Evolutionary conservation across 73 alveolate species (phyloP).

Genomic region (Durusdinium trenchii): DNA sequence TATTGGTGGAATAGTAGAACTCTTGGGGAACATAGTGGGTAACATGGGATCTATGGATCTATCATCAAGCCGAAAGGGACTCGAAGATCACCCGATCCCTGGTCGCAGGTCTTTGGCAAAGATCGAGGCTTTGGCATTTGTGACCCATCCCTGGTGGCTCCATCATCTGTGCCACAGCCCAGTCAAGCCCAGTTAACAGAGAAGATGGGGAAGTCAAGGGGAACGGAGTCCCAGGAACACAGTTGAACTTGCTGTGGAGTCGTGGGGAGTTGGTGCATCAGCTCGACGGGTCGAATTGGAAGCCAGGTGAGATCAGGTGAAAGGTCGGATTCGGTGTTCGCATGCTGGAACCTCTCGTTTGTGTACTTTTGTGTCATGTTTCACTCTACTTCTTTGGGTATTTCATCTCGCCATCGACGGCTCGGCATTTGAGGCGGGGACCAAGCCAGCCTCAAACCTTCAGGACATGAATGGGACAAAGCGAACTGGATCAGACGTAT

Average conservation of each 20-base stretch:
- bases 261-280: no score
- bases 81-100: neutral
- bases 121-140: constrained; percentile 86
- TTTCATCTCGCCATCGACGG: no score
- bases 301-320: neutral
- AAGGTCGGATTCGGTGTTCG: no score
- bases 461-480: no score
- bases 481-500: no score
- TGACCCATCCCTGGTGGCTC: constrained; percentile 72
- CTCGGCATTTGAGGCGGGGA: constrained; percentile 76
- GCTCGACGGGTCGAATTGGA: neutral
- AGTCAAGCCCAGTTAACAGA: neutral
- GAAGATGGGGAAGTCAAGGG: neutral
- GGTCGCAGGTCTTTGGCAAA: constrained; percentile 87
- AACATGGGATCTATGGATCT: neutral
- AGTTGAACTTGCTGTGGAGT: neutral
- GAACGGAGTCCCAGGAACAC: neutral
- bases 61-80: no score
- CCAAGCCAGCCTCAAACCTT: constrained; percentile 94
- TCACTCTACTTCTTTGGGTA: no score
- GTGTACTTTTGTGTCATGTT: no score
- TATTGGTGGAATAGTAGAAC: no score
- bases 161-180: constrained; percentile 43
- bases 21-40: neutral
- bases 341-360: neutral